Evolutionary conservation across 805 yeast genomes (phyloP).

Genomic region (Kockiozyma suomiensis): DNA sequence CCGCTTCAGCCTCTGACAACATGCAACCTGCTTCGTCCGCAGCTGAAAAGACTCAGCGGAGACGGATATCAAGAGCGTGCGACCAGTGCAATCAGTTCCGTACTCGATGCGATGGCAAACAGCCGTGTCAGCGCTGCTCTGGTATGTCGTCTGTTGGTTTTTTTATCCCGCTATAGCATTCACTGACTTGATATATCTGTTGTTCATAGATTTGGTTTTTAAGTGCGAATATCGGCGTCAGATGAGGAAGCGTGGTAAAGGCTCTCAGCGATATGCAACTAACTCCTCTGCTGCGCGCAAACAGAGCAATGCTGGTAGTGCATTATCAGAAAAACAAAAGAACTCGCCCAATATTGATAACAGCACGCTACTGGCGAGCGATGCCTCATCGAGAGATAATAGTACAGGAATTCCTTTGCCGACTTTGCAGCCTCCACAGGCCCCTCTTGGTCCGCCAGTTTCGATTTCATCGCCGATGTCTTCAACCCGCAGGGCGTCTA

Average conservation of each 20-base stretch:
- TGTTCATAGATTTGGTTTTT: slow-evolving; percentile 10
- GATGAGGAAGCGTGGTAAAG: slow-evolving; percentile 53
- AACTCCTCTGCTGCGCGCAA: slow-evolving; percentile 13
- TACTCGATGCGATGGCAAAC: slow-evolving; percentile 53
- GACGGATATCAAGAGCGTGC: slow-evolving; percentile 47
- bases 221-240: slow-evolving; percentile 49
- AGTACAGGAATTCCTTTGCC: neutral
- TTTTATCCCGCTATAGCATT: neutral
- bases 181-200: too few relatives aligned
- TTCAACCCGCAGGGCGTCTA: neutral
- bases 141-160: slow-evolving; percentile 26
- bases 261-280: slow-evolving; percentile 37
- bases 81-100: slow-evolving; percentile 52
- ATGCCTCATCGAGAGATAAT: too few relatives aligned
- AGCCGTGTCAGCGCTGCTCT: slow-evolving; percentile 51
- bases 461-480: neutral
- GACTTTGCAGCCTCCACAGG: neutral
- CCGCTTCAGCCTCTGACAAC: slow-evolving; percentile 4
- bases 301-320: neutral
- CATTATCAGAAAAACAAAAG: neutral
- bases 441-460: neutral
- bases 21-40: neutral
- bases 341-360: neutral
- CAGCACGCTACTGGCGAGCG: too few relatives aligned
- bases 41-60: slow-evolving; percentile 6